These are phyloP conservation scores for Bathelium albidoporum DNA, from an alignment of 495 filamentous ascomycete species.

Conservation along the genomic window DNA sequence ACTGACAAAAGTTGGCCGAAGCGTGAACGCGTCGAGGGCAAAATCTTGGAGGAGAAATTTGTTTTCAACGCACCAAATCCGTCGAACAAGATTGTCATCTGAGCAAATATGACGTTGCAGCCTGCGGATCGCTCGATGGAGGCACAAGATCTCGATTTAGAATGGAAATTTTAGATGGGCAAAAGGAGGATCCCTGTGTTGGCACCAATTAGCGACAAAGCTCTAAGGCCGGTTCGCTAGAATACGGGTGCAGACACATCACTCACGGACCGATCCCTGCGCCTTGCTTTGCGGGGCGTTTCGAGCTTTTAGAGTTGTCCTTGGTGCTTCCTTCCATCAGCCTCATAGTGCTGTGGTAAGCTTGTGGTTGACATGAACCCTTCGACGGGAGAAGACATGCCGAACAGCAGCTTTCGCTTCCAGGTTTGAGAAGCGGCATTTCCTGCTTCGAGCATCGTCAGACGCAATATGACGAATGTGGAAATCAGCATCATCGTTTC, in stretches of 20 bases:
- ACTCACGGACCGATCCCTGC: neutral
- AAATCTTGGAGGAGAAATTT: slow-evolving; percentile 4
- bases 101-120: neutral
- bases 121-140: neutral
- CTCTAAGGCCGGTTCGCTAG: neutral
- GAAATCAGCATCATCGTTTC: neutral
- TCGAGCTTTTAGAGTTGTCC: neutral
- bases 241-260: neutral
- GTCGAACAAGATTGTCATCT: neutral
- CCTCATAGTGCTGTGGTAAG: neutral
- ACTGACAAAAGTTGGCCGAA: neutral
- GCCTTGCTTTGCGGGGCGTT: neutral
- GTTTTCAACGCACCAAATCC: neutral
- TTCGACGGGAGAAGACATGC: neutral
- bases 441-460: neutral
- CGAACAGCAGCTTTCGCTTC: neutral
- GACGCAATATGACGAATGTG: neutral
- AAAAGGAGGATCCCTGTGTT: neutral
- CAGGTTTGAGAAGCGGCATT: neutral
- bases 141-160: slow-evolving; percentile 2
- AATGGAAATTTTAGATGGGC: neutral
- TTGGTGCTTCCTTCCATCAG: neutral
- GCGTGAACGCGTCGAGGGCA: neutral
- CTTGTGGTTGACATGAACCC: neutral
- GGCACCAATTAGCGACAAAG: neutral